Evolutionary conservation across 2,329 filamentous ascomycete genomes (phyloP).

Genomic region (Penicillium brasilianum): DNA sequence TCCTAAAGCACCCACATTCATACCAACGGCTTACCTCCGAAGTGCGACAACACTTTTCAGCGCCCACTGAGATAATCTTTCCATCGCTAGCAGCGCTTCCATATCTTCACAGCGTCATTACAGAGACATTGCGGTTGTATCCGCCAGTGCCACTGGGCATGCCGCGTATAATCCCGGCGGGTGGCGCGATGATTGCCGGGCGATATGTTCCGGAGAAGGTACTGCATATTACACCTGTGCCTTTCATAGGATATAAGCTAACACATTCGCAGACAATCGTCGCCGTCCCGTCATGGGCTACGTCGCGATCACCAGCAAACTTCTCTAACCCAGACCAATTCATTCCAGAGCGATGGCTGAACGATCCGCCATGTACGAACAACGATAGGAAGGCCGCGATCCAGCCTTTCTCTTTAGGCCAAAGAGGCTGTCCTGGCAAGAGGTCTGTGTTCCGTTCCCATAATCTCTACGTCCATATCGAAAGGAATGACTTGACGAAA

Average conservation of each 20-base stretch:
- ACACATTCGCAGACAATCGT: neutral
- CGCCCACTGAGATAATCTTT: neutral
- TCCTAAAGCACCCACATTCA: conserved; percentile 1
- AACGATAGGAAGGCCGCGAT: neutral
- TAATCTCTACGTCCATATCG: too few relatives aligned
- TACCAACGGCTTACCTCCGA: neutral
- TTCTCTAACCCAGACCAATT: conserved; percentile 6
- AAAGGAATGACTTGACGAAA: neutral
- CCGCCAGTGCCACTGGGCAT: conserved; percentile 71
- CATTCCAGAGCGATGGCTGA: conserved; percentile 15
- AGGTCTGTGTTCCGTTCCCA: neutral
- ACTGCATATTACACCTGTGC: neutral
- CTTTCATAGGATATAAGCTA: neutral
- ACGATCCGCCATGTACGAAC: neutral
- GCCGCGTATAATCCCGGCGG: conserved; percentile 33
- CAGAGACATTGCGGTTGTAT: conserved; percentile 72
- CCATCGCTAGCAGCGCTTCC: conserved; percentile 53
- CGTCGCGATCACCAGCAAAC: neutral
- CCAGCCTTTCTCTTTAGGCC: conserved; percentile 11
- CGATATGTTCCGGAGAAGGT: conserved; percentile 10
- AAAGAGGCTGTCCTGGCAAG: conserved; percentile 6
- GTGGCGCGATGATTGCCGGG: conserved; percentile 5
- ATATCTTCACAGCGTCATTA: conserved; percentile 75
- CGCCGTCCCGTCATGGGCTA: neutral
- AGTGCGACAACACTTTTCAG: conserved; percentile 1